These are phyloP conservation scores for Entomortierella parvispora DNA, from an alignment of 192 early-diverging fungal genomes.

Conservation along the genomic window DNA sequence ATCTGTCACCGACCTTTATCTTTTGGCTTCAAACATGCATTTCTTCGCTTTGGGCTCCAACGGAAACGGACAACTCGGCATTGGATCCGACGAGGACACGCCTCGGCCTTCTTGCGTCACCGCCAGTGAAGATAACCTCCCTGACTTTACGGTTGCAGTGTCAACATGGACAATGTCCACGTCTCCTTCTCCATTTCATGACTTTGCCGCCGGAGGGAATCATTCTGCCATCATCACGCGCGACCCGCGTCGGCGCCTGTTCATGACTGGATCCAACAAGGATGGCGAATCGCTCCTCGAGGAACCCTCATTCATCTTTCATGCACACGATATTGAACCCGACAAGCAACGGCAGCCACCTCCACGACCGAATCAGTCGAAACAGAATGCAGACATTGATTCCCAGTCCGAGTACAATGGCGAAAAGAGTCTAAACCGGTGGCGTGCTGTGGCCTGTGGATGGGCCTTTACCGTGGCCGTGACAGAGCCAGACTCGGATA, in stretches of 20 bases:
- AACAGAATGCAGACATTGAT: neutral
- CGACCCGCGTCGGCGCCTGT: conserved; percentile 35
- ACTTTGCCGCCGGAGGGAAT: conserved; percentile 73
- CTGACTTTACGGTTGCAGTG: neutral
- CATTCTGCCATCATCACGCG: conserved; percentile 66
- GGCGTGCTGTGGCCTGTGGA: conserved; percentile 67
- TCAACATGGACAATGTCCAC: neutral
- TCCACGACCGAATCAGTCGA: too few relatives aligned
- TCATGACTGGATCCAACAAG: conserved; percentile 61
- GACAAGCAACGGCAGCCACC: too few relatives aligned
- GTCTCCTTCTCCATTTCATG: conserved; percentile 17
- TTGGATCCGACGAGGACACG: conserved; percentile 59
- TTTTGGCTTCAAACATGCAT: neutral
- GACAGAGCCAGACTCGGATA: conserved; percentile 31
- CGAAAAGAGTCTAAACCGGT: conserved; percentile 9
- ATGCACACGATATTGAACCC: neutral
- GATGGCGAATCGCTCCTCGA: conserved; percentile 55
- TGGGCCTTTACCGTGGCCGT: conserved; percentile 69
- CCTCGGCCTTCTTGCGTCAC: conserved; percentile 16
- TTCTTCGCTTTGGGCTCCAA: conserved; percentile 72
- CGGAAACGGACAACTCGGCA: conserved; percentile 73
- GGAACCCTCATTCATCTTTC: conserved; percentile 20
- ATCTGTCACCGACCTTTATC: neutral
- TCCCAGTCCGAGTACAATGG: neutral
- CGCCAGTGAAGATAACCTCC: neutral